Evolutionary conservation across 441 rosid species (phyloP).

Genomic region (Mallotus japonicus): DNA sequence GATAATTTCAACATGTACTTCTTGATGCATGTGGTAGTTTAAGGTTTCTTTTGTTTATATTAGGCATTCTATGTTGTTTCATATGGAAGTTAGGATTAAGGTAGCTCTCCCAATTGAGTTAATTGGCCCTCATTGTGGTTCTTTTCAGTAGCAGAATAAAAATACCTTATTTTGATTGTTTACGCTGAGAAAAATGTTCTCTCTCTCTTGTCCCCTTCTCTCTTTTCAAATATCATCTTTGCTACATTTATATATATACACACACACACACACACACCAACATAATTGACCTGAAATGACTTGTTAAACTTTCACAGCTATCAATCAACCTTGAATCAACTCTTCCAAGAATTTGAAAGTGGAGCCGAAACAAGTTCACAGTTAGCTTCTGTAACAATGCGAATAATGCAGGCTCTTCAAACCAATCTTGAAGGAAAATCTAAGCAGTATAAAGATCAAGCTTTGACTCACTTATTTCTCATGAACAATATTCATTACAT

Average conservation of each 20-base stretch:
- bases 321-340: slow-evolving; percentile 92
- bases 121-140: not conserved
- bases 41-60: not conserved
- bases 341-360: slow-evolving; percentile 83
- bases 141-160: not conserved
- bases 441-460: slow-evolving; percentile 88
- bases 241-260: slow-evolving; percentile 13
- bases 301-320: slow-evolving; percentile 57
- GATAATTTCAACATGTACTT: not conserved
- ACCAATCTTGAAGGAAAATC: slow-evolving; percentile 91
- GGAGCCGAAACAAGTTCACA: slow-evolving; percentile 69
- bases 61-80: not conserved
- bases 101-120: not conserved
- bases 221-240: not conserved
- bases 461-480: slow-evolving; percentile 88
- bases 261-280: too few species aligned
- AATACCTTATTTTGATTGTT: not conserved
- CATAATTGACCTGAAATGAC: slow-evolving; percentile 5
- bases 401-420: slow-evolving; percentile 98
- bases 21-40: not conserved
- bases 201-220: not conserved
- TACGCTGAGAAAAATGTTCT: not conserved
- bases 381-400: slow-evolving; percentile 85
- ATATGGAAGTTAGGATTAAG: slow-evolving; percentile 1
- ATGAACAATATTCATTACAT: slow-evolving; percentile 98